Conservation (phyloP, 2,329 filamentous ascomycete species). For the Ophiocordyceps polyrhachis-furcata region DNA sequence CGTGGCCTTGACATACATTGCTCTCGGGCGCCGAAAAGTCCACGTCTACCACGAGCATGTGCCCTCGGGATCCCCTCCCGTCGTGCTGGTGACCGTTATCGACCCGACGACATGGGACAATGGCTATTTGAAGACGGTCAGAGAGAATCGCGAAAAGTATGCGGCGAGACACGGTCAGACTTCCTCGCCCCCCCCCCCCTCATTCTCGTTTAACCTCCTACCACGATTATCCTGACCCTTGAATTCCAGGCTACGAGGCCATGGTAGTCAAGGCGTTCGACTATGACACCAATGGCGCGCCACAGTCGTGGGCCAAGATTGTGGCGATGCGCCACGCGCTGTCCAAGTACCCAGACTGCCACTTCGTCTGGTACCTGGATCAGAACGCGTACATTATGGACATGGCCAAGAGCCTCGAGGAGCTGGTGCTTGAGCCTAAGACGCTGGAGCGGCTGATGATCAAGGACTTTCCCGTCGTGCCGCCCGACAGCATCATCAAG, state of each 20-base stretch:
- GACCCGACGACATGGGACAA: constrained; percentile 47
- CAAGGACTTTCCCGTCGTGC: constrained; percentile 69
- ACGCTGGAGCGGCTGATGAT: constrained; percentile 66
- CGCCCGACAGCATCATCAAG: constrained; percentile 91
- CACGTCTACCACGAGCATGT: constrained; percentile 16
- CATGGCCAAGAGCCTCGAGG: constrained; percentile 47
- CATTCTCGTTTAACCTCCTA: neutral
- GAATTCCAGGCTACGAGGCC: constrained; percentile 53
- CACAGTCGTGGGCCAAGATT: constrained; percentile 55
- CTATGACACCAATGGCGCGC: constrained; percentile 47
- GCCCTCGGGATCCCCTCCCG: constrained; percentile 37
- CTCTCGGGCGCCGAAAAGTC: constrained; percentile 21
- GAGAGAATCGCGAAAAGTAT: constrained; percentile 69
- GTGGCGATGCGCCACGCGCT: constrained; percentile 81
- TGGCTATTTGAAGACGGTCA: constrained; percentile 53
- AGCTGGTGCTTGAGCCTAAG: constrained; percentile 47
- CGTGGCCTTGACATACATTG: constrained; percentile 40
- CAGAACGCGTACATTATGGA: constrained; percentile 82
- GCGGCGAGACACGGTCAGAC: constrained; percentile 64
- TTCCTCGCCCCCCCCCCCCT: neutral
- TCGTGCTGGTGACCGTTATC: constrained; percentile 72
- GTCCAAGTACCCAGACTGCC: constrained; percentile 55
- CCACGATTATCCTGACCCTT: neutral
- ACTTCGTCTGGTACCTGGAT: constrained; percentile 76
- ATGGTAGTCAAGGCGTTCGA: constrained; percentile 65